phyloP scores from a whole-genome alignment of 2,329 filamentous ascomycete species.

The Sporothrix sp. region DNA sequence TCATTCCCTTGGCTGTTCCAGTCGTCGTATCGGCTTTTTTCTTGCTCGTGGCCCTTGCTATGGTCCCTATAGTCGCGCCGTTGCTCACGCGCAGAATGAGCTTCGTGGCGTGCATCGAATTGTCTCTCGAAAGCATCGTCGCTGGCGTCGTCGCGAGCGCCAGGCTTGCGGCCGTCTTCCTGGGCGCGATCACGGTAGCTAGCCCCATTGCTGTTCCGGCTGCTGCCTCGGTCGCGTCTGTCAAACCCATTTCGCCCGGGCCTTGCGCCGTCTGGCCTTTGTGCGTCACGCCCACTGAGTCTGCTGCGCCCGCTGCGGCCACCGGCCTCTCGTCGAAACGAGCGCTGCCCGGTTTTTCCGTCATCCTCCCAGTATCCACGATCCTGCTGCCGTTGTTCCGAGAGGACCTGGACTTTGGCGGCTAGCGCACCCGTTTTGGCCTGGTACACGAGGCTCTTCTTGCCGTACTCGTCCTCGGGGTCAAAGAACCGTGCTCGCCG shows the following conservation, averaged over 20 bases:
- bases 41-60: too few species aligned
- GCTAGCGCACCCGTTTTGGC: constrained; percentile 37
- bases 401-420: constrained; percentile 22
- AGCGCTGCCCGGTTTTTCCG: background rate
- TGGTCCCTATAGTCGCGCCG: background rate
- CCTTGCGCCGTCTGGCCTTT: background rate
- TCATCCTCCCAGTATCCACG: background rate
- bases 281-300: background rate
- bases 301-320: background rate
- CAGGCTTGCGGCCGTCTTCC: background rate
- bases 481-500: constrained; percentile 44
- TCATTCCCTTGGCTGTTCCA: too few species aligned
- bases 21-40: background rate
- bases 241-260: background rate
- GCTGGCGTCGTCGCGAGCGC: background rate
- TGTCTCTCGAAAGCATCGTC: background rate
- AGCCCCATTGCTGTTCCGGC: too few species aligned
- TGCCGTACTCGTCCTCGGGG: constrained; percentile 39
- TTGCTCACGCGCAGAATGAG: background rate
- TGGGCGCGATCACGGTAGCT: background rate
- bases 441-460: constrained; percentile 46
- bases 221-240: background rate
- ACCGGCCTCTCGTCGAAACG: background rate
- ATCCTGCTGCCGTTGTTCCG: background rate
- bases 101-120: background rate